These are phyloP conservation scores for Mycena filopes DNA, from an alignment of 768 basidiomycete genomes.

Conservation along the genomic window DNA sequence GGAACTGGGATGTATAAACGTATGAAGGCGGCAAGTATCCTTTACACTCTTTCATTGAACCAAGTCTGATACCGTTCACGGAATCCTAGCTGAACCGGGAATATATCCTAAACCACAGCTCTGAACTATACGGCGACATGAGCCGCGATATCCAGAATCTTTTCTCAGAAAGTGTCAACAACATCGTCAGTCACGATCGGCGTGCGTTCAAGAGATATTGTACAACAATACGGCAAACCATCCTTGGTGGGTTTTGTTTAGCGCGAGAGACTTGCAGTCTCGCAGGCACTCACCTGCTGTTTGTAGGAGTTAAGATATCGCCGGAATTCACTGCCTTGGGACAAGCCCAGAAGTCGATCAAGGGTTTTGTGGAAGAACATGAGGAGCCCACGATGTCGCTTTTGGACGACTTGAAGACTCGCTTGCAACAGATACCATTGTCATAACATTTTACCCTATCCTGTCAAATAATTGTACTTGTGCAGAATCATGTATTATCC, in stretches of 20 bases:
- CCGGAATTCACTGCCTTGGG: not conserved
- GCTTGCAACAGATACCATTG: not conserved
- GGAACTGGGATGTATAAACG: slow-evolving; percentile 31
- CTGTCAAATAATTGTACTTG: not conserved
- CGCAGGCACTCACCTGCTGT: not conserved
- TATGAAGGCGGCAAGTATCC: slow-evolving; percentile 29
- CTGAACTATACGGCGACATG: slow-evolving; percentile 4
- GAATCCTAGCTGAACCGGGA: not conserved
- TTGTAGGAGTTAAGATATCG: not conserved
- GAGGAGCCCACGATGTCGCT: not conserved
- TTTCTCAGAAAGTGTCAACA: not conserved
- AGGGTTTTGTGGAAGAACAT: not conserved
- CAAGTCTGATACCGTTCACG: not conserved
- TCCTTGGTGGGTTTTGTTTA: slow-evolving; percentile 1
- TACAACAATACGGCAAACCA: not conserved
- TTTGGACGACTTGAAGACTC: slow-evolving; percentile 6
- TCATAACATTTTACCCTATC: not conserved
- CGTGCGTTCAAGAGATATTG: not conserved
- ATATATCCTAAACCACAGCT: not conserved
- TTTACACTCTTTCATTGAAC: not conserved
- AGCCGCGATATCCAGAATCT: not conserved
- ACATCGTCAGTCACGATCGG: not conserved
- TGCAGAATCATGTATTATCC: not conserved
- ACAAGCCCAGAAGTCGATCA: slow-evolving; percentile 6
- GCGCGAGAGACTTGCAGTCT: no score